Evolutionary conservation across 2,329 filamentous ascomycete species (phyloP).

Genomic region (Aspergillus flavus): DNA sequence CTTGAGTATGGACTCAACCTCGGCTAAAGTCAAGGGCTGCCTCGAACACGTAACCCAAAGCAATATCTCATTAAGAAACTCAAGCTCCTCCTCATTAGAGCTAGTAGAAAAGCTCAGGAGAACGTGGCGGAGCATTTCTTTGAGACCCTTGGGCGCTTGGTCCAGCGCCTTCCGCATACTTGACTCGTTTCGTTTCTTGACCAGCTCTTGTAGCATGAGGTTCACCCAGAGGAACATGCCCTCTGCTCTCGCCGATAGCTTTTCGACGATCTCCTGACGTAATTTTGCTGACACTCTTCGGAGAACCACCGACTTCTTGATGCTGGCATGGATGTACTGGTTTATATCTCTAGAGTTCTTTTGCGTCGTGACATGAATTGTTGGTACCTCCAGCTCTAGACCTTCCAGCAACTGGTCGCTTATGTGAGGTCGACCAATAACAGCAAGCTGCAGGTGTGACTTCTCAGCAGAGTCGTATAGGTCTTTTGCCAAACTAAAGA

Average conservation of each 20-base stretch:
- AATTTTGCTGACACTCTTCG: conserved; percentile 33
- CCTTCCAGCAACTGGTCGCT: conserved; percentile 40
- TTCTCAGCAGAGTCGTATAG: conserved; percentile 18
- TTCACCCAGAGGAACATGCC: conserved; percentile 55
- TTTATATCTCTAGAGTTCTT: conserved; percentile 49
- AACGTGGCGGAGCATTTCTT: conserved; percentile 47
- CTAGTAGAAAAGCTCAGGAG: conserved; percentile 40
- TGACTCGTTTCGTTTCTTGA: conserved; percentile 43
- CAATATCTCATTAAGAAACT: conserved; percentile 52
- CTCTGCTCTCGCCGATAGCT: conserved; percentile 47
- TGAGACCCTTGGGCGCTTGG: conserved; percentile 50
- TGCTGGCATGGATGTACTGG: conserved; percentile 46
- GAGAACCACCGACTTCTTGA: conserved; percentile 44
- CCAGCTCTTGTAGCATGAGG: conserved; percentile 55
- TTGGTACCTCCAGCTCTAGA: conserved; percentile 40
- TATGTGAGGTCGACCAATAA: conserved; percentile 45
- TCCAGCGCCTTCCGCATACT: conserved; percentile 48
- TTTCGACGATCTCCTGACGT: conserved; percentile 40
- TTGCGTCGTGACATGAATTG: conserved; percentile 47
- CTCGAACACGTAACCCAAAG: conserved; percentile 52
- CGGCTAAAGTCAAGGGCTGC: conserved; percentile 47
- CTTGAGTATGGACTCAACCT: conserved; percentile 49
- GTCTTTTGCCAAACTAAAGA: conserved; percentile 40
- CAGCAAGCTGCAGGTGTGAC: conserved; percentile 38
- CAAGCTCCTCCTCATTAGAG: conserved; percentile 35